Conservation (phyloP, 2,329 filamentous ascomycete species). For the Penicillium sp. region DNA sequence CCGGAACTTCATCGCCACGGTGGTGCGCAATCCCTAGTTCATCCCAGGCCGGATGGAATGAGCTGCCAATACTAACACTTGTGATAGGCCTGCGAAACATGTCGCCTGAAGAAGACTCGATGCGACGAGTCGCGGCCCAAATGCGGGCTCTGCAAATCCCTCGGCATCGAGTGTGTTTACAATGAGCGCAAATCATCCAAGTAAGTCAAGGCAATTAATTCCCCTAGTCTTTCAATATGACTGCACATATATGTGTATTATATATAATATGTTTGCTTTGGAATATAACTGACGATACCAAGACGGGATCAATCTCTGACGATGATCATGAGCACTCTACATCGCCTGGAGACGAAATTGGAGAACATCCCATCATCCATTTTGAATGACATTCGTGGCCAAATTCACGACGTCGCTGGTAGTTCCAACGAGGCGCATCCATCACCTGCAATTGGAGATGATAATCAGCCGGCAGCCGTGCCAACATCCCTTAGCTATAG, state of each 20-base stretch:
- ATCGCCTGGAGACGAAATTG: conserved; percentile 57
- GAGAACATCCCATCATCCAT: conserved; percentile 50
- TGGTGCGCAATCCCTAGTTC: conserved; percentile 30
- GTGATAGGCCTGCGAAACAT: conserved; percentile 57
- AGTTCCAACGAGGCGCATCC: conserved; percentile 21
- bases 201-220: conserved; percentile 32
- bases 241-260: not conserved
- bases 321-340: conserved; percentile 59
- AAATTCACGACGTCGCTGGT: conserved; percentile 23
- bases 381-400: conserved; percentile 35
- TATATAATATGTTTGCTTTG: not conserved
- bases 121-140: conserved; percentile 59
- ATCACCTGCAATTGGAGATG: conserved; percentile 18
- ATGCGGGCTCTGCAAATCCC: conserved; percentile 56
- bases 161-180: conserved; percentile 56
- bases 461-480: conserved; percentile 11
- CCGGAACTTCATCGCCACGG: conserved; percentile 45
- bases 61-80: not conserved
- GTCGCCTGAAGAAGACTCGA: conserved; percentile 58
- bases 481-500: conserved; percentile 22
- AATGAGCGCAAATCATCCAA: conserved; percentile 59
- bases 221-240: not conserved
- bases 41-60: not conserved
- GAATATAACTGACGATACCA: not conserved
- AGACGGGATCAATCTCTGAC: conserved; percentile 59